Base-by-base conservation (phyloP, 139 green algal genomes). In the Coccomyxa sp. region DNA sequence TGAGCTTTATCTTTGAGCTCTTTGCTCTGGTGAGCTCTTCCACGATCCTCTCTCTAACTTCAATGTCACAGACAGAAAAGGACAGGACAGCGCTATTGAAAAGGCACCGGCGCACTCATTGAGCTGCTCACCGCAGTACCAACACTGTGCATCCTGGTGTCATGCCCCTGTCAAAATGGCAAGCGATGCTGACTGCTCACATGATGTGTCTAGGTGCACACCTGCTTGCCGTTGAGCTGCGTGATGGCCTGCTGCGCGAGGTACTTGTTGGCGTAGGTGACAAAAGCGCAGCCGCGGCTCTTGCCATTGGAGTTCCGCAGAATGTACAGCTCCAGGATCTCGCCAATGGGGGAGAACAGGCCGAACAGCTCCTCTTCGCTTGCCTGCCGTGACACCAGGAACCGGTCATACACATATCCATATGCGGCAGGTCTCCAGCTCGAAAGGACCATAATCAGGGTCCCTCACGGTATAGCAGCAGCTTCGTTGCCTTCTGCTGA, bases 211-310 rank as follows among this genome's bases (percentile, higher is more conserved):
- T 29, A 71, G 35, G 6, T 22, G 9, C 69, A 6, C 37, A 76
- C 39, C 39, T 78, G 55, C 72, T 75, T 78, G 55, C 79, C 79
- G 34, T 83, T 83, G 64, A 79, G 76, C 50, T 75, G 76, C 64
- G 73, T 83, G 73, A 83, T 79, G 34, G 84, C 86, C 70, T 88
- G 82, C 34, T 73, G 40, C 31, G 79, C 72, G 27, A 82, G 37
- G 39, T 78, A 75, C 35, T 79, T 81, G 8, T 78, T 80, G 40
- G 84, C 84, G 68, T 85, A 91, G n/a, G 86, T 91, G 0, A 91
- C 79, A 76, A 91, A 91, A 37, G 80, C 86, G 72, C 86, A 90
- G 70, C 86, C 86, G 14, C 80, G 37, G 38, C 44, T 75, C 22
- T 74, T 50, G 18, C 80, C 80, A 39, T 80, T 84, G 37, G 34